Conservation (phyloP, 345 rosid species). For the Hirschfeldia incana region DNA sequence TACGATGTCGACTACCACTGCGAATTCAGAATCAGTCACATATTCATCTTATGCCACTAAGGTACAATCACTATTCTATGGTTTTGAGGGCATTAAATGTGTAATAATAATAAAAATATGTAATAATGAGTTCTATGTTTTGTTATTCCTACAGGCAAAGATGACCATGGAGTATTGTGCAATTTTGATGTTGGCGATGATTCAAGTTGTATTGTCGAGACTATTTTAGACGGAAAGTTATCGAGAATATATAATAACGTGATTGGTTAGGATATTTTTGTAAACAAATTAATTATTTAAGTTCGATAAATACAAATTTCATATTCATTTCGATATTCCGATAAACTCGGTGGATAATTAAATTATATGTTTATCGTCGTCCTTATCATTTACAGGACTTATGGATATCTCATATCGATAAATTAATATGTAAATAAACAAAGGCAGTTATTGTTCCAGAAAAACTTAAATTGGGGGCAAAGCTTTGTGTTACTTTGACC, state of each 20-base stretch:
- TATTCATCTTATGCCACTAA: constrained; percentile 69
- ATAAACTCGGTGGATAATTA: neutral
- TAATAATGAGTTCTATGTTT: constrained; percentile 15
- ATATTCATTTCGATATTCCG: constrained; percentile 6
- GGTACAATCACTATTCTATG: constrained; percentile 41
- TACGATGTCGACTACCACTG: constrained; percentile 47
- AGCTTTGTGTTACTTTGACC: constrained; percentile 22
- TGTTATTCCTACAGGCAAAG: constrained; percentile 51
- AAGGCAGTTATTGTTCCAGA: neutral
- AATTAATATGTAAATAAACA: neutral
- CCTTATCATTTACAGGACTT: neutral
- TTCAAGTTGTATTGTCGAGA: constrained; percentile 59
- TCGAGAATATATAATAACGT: constrained; percentile 14
- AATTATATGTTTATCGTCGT: neutral
- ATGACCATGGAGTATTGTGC: constrained; percentile 69
- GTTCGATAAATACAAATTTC: constrained; percentile 9
- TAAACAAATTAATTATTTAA: constrained; percentile 25
- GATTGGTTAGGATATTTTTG: constrained; percentile 30
- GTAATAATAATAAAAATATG: constrained; percentile 2
- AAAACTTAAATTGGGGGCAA: neutral
- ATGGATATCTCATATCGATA: neutral
- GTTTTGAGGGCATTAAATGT: neutral
- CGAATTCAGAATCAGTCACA: constrained; percentile 53
- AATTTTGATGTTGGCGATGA: constrained; percentile 64
- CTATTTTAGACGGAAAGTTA: constrained; percentile 34